These are phyloP conservation scores for Rhizophora mangle DNA, from an alignment of 345 rosid genomes.

Conservation along the genomic window DNA sequence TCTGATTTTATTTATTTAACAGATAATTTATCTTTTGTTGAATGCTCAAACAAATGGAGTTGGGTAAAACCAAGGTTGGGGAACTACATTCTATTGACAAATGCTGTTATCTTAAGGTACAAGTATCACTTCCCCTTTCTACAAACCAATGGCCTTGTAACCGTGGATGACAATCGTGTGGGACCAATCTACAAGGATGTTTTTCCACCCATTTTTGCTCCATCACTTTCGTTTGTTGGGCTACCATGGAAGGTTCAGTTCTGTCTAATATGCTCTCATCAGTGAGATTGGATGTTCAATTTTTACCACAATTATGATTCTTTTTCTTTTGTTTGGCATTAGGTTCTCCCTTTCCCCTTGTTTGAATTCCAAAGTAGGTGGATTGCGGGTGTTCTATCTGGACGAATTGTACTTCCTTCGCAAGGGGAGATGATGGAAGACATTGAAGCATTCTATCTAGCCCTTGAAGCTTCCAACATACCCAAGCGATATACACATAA, in stretches of 20 bases:
- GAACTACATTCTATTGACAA: slow-evolving; percentile 5
- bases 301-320: neutral
- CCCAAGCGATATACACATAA: slow-evolving; percentile 67
- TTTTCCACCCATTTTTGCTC: slow-evolving; percentile 68
- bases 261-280: slow-evolving; percentile 6
- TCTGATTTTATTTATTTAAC: slow-evolving; percentile 1
- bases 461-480: slow-evolving; percentile 51
- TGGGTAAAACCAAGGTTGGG: neutral
- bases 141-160: slow-evolving; percentile 62
- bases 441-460: slow-evolving; percentile 41
- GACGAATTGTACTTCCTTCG: slow-evolving; percentile 58
- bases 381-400: slow-evolving; percentile 78
- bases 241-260: slow-evolving; percentile 64
- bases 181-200: slow-evolving; percentile 78
- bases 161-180: slow-evolving; percentile 69
- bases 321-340: slow-evolving; percentile 6
- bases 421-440: slow-evolving; percentile 67
- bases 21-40: neutral
- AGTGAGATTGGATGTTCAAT: neutral
- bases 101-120: slow-evolving; percentile 44
- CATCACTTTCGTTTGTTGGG: slow-evolving; percentile 79
- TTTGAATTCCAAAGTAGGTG: slow-evolving; percentile 82
- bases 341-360: slow-evolving; percentile 63
- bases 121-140: slow-evolving; percentile 88
- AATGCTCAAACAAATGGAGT: neutral